Evolutionary conservation across 495 filamentous ascomycete genomes (phyloP).

Genomic region (Hypoxylon cercidicola): DNA sequence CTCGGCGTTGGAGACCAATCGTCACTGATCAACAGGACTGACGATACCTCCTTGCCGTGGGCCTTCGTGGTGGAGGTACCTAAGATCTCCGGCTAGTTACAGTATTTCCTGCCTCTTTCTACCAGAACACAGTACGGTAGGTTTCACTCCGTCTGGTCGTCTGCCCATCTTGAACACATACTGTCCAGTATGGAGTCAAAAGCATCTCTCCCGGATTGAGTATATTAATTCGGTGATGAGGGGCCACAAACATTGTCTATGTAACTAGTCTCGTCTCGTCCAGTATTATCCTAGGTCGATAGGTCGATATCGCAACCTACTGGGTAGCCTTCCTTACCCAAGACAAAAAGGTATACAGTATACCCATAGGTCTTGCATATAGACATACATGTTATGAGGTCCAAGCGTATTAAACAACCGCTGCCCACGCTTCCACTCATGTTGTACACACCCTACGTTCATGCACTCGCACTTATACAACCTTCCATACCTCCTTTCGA

Average conservation of each 20-base stretch:
- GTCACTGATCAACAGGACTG: slow-evolving; percentile 38
- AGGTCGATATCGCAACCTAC: slow-evolving; percentile 12
- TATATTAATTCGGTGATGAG: slow-evolving; percentile 25
- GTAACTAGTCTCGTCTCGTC: slow-evolving; percentile 30
- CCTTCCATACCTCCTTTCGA: background rate
- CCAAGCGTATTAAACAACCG: slow-evolving; percentile 26
- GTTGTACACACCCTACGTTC: slow-evolving; percentile 17
- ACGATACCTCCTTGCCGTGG: slow-evolving; percentile 13
- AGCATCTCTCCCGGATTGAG: too few relatives aligned
- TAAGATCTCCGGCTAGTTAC: background rate
- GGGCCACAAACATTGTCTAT: slow-evolving; percentile 26
- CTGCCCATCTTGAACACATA: too few relatives aligned
- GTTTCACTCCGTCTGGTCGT: too few relatives aligned
- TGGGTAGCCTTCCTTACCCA: slow-evolving; percentile 25
- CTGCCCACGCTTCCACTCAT: slow-evolving; percentile 19
- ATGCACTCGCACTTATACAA: slow-evolving; percentile 6
- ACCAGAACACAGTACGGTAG: too few relatives aligned
- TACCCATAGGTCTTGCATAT: slow-evolving; percentile 22
- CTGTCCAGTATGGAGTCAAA: too few relatives aligned
- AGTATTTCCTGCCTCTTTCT: background rate
- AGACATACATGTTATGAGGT: slow-evolving; percentile 14
- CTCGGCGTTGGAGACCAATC: slow-evolving; percentile 18
- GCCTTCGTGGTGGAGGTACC: slow-evolving; percentile 15
- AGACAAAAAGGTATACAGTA: slow-evolving; percentile 12
- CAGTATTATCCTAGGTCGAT: slow-evolving; percentile 18